A percentile compares a stretch with the other conserved stretches of the same genome.
Conservation (phyloP, 2,329 filamentous ascomycete species). For the Cladosporium austrohemisphaericum region DNA sequence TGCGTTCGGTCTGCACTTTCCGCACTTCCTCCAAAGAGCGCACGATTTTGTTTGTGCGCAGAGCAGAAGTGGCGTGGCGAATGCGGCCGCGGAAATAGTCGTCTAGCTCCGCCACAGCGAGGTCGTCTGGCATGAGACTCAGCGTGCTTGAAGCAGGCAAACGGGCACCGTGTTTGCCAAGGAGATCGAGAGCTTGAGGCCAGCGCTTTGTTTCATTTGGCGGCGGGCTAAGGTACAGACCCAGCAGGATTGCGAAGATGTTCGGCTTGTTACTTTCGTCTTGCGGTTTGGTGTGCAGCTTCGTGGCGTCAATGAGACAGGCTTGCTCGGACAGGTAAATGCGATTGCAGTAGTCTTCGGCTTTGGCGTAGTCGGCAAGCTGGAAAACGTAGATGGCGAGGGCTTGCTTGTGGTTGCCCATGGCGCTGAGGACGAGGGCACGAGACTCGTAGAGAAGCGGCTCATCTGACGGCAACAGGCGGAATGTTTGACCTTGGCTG, state of each 20-base stretch:
- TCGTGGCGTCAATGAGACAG: constrained; percentile 22
- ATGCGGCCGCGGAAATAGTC: constrained; percentile 92
- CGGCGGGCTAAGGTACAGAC: constrained; percentile 80
- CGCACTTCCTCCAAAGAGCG: constrained; percentile 73
- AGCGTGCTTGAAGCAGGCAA: constrained; percentile 84
- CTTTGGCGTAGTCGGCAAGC: constrained; percentile 78
- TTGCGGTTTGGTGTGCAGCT: constrained; percentile 18
- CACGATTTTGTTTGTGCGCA: constrained; percentile 77
- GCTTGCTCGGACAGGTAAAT: constrained; percentile 59
- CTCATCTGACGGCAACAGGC: constrained; percentile 74
- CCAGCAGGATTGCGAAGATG: constrained; percentile 88
- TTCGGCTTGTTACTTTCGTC: constrained; percentile 42
- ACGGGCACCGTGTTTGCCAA: constrained; percentile 89
- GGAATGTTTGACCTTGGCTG: constrained; percentile 62
- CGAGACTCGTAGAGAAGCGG: constrained; percentile 82
- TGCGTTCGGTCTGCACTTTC: constrained; percentile 70
- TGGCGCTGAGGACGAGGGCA: constrained; percentile 86
- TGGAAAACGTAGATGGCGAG: constrained; percentile 98
- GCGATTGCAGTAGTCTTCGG: constrained; percentile 96
- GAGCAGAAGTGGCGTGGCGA: constrained; percentile 73
- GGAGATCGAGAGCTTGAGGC: constrained; percentile 74
- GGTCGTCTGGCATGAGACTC: constrained; percentile 73
- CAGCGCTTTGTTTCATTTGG: constrained; percentile 62
- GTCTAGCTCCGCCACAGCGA: constrained; percentile 75
- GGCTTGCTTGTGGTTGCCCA: constrained; percentile 92